phyloP scores from a whole-genome alignment of 2,329 filamentous ascomycete species.

The Colletotrichum scovillei region DNA sequence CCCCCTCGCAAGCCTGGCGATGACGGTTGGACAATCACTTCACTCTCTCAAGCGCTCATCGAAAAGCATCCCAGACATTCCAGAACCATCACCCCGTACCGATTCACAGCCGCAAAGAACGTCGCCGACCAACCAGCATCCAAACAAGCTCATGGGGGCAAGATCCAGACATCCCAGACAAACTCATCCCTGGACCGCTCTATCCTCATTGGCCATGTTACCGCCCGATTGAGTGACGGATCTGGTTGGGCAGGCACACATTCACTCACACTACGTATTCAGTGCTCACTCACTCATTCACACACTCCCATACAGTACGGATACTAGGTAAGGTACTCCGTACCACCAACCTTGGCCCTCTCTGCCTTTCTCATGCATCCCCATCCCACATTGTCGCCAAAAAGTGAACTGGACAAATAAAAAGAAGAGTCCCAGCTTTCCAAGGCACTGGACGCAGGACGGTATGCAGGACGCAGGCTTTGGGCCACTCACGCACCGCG shows the following conservation, averaged over 20 bases:
- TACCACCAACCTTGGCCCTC: background rate
- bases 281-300: background rate
- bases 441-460: background rate
- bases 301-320: background rate
- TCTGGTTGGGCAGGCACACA: slow-evolving; percentile 35
- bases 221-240: slow-evolving; percentile 47
- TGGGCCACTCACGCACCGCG: slow-evolving; percentile 3
- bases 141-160: slow-evolving; percentile 5
- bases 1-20: background rate
- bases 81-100: background rate
- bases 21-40: background rate
- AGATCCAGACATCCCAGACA: slow-evolving; percentile 12
- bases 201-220: slow-evolving; percentile 44
- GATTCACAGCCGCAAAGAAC: background rate
- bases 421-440: background rate
- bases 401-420: background rate
- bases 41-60: background rate
- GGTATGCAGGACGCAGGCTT: background rate
- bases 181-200: background rate
- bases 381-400: background rate
- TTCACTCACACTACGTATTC: background rate
- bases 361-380: slow-evolving; percentile 16
- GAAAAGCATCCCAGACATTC: background rate
- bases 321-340: too few relatives aligned
- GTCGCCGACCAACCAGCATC: slow-evolving; percentile 14